Base-by-base conservation (phyloP, 2,329 filamentous ascomycete species). In the Bisporella sp. region DNA sequence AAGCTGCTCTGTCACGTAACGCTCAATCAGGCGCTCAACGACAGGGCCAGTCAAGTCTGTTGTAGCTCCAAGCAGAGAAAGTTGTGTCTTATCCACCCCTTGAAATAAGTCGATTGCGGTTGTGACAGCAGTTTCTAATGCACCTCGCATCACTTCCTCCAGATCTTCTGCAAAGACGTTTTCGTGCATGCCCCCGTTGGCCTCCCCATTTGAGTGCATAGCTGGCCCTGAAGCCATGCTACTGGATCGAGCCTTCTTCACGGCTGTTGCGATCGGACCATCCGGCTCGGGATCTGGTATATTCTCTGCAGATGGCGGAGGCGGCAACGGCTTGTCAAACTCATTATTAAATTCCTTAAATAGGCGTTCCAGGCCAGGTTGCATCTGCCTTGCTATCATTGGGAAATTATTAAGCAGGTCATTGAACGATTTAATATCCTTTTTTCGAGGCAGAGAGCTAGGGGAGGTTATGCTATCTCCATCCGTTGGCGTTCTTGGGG, bases 311-410 rank as follows among this genome's bases (percentile, higher is more conserved):
- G 82, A 82, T 1, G 81, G 87, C 1, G 87, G 85, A 12, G 86
- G 85, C 3, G 89, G 89, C 5, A 95, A 69, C 5, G 89, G 89
- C 62, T 87, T 90, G 57, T 95, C 88, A 58, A 96, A 85, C 49
- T 92, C 87, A 42, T 81, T 81, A 5, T 82, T 85, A 66, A 99
- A 97, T 60, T 97, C 91, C 54, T 85, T 83, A 64, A 97, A 96
- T 30, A 97, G 72, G 62, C 84, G 85, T 63, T 99, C 92, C 33
- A 99, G 70, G 0, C 93, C 93, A 2, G 85, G 81, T 60, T 96
- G 90, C 90, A 99, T 96, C 68, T 99, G 93, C 53, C 89, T 81
- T 29, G 91, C 90, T 60, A 99, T 97, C 80, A 95, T 87, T 1
- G 93, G 93, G 58, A 97, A 99, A 60, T 90, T 83, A 58, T 88